phyloP scores from a whole-genome alignment of 2,329 filamentous ascomycete genomes.

The Diaporthe nobilis region DNA sequence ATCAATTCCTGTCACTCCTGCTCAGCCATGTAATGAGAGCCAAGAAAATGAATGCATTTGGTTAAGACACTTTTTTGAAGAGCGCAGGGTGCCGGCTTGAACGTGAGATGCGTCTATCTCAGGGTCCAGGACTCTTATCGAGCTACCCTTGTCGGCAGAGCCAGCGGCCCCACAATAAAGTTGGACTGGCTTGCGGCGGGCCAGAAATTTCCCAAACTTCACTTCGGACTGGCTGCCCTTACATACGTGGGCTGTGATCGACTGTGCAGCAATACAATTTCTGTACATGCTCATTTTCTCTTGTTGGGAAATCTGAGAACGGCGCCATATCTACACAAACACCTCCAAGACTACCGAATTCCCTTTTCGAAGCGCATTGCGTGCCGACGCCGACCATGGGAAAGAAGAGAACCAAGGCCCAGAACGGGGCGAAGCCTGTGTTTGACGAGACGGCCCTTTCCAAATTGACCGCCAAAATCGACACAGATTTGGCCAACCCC shows the following conservation, averaged over 20 bases:
- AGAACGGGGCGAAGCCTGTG: constrained; percentile 45
- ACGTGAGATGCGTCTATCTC: constrained; percentile 9
- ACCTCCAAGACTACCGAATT: background rate
- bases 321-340: background rate
- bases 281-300: background rate
- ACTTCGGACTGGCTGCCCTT: background rate
- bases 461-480: constrained; percentile 70
- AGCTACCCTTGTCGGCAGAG: constrained; percentile 26
- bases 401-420: constrained; percentile 54
- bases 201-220: constrained; percentile 41
- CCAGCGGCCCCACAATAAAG: constrained; percentile 42
- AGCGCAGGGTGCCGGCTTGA: background rate
- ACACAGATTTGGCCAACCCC: constrained; percentile 62
- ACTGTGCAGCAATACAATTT: background rate
- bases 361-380: background rate
- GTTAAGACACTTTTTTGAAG: background rate
- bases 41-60: background rate
- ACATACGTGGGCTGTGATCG: background rate
- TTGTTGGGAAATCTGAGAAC: background rate
- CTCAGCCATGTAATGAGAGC: background rate
- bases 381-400: constrained; percentile 43
- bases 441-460: constrained; percentile 67
- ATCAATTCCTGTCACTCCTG: background rate
- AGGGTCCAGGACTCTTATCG: constrained; percentile 26
- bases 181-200: constrained; percentile 37